Conservation (phyloP, 345 rosid genomes). For the Corchorus capsularis region DNA sequence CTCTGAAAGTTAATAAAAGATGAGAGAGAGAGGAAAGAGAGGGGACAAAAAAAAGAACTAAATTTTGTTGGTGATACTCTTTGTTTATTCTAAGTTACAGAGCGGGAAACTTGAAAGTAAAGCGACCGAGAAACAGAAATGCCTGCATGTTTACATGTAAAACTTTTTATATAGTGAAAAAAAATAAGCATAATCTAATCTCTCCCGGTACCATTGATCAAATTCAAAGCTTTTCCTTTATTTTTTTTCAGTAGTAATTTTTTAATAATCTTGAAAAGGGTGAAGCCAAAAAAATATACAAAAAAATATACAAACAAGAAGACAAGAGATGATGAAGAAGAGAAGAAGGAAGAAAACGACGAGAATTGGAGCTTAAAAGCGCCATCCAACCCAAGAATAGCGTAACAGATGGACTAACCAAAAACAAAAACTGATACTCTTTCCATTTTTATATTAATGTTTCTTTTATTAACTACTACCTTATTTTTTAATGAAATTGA, state of each 20-base stretch:
- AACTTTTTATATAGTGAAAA: background rate
- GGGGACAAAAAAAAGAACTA: too few species aligned
- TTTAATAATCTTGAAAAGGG: slow-evolving; percentile 37
- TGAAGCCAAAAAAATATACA: slow-evolving; percentile 34
- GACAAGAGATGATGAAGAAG: slow-evolving; percentile 18
- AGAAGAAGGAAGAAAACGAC: slow-evolving; percentile 48
- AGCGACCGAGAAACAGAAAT: slow-evolving; percentile 50
- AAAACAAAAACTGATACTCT: slow-evolving; percentile 1
- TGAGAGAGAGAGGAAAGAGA: background rate
- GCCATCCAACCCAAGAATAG: slow-evolving; percentile 40
- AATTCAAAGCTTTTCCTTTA: background rate
- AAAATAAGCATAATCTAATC: background rate
- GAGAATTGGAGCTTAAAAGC: slow-evolving; percentile 39
- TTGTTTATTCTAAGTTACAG: slow-evolving; percentile 29
- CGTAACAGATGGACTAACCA: slow-evolving; percentile 25
- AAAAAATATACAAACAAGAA: slow-evolving; percentile 33
- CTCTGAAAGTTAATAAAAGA: slow-evolving; percentile 1
- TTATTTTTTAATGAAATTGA: background rate
- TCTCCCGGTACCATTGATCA: background rate
- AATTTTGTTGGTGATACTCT: background rate
- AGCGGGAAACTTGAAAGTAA: slow-evolving; percentile 77
- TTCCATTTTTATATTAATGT: background rate
- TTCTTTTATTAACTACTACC: background rate
- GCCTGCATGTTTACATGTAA: slow-evolving; percentile 24
- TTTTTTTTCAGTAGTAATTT: background rate